These are phyloP conservation scores for Fusarium solani-melongenae DNA, from an alignment of 2,329 filamentous ascomycete species.

Conservation along the genomic window DNA sequence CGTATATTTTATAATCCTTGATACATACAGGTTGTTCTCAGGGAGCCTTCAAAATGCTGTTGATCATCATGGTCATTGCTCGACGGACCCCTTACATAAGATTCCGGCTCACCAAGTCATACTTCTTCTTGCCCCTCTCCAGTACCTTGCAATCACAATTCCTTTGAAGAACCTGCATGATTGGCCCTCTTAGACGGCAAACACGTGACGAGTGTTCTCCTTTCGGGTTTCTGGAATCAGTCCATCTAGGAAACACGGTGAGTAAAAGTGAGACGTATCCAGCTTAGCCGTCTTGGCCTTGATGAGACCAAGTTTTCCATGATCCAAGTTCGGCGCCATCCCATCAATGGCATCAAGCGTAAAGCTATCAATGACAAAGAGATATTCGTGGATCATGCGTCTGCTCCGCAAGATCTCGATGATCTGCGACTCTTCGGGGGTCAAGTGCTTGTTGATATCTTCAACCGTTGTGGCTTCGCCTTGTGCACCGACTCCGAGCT, in stretches of 20 bases:
- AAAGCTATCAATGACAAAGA: constrained; percentile 49
- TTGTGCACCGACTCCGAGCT: background rate
- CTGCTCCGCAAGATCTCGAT: constrained; percentile 45
- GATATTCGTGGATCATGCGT: constrained; percentile 46
- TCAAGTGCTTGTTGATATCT: constrained; percentile 31
- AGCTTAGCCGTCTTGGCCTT: background rate
- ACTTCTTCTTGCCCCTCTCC: background rate
- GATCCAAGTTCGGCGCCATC: constrained; percentile 35
- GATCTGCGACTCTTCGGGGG: constrained; percentile 39
- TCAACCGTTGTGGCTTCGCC: background rate
- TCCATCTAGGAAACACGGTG: background rate
- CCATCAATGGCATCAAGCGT: constrained; percentile 40
- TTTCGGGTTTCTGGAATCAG: background rate
- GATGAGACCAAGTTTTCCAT: constrained; percentile 33
- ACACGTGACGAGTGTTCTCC: background rate
- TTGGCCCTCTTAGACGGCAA: background rate
- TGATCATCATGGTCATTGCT: too few species aligned
- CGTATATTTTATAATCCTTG: background rate
- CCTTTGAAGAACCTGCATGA: too few species aligned
- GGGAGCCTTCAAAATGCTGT: background rate
- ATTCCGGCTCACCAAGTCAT: background rate
- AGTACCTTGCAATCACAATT: too few species aligned
- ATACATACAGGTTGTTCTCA: background rate
- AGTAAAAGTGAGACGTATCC: background rate
- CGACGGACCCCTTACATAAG: background rate